Evolutionary conservation across 1,284 basidiomycete genomes (phyloP).

Genomic region (Quambalaria eucalypti): DNA sequence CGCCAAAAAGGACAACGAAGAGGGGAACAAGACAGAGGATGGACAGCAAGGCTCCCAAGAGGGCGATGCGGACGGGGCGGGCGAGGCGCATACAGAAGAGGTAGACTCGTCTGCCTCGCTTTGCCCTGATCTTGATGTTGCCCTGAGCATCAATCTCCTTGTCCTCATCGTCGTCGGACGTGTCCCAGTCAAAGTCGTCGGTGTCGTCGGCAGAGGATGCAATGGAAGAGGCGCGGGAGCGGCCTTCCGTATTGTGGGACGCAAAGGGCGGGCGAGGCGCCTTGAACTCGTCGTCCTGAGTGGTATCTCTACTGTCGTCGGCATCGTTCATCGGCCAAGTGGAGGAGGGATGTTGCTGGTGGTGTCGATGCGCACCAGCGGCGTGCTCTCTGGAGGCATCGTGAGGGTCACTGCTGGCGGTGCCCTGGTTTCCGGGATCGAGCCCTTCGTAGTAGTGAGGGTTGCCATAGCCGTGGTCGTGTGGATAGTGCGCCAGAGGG

Average conservation of each 20-base stretch:
- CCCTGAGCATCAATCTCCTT: slow-evolving; percentile 11
- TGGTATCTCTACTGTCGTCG: background rate
- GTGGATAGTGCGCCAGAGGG: slow-evolving; percentile 25
- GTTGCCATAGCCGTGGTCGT: slow-evolving; percentile 19
- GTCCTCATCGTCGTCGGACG: slow-evolving; percentile 22
- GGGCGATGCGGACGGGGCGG: slow-evolving; percentile 34
- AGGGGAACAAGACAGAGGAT: slow-evolving; percentile 27
- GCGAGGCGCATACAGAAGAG: slow-evolving; percentile 31
- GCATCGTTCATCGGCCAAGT: background rate
- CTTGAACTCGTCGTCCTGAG: background rate
- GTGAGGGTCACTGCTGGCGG: background rate
- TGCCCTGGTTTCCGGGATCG: slow-evolving; percentile 15
- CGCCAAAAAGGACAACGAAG: slow-evolving; percentile 35
- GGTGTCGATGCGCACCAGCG: too few relatives aligned
- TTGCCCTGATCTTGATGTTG: slow-evolving; percentile 19
- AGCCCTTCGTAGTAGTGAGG: slow-evolving; percentile 20
- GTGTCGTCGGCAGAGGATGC: slow-evolving; percentile 25
- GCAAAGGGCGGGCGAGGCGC: background rate
- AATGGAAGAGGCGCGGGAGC: background rate
- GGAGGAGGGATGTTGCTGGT: background rate
- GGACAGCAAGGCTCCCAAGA: slow-evolving; percentile 31
- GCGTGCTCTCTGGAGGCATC: background rate
- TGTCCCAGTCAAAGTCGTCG: slow-evolving; percentile 43
- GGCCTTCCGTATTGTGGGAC: background rate
- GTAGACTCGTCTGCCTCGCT: slow-evolving; percentile 30